Evolutionary conservation across 2,329 filamentous ascomycete genomes (phyloP), one percentile per base, ranked within the genome.

Genomic region (Alternaria sp.): DNA sequence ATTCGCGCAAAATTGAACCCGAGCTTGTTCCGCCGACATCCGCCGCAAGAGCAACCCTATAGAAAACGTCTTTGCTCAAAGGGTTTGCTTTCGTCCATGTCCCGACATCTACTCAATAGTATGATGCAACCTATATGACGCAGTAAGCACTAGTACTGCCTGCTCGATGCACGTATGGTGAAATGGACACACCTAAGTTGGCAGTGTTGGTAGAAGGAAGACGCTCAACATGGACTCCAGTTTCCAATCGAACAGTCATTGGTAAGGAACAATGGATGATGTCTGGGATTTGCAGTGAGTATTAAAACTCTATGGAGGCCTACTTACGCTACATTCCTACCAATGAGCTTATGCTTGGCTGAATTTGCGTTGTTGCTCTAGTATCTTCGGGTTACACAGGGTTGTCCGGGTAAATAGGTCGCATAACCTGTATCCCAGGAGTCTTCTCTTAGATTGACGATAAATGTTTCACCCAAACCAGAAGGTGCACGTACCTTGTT

Each of bases 361-460:
- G 5, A 5, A 1, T 9, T 10, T 9, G 9, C 17, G 49, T 33
- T 1, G 17, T 4, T 42, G 3, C 9, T 41, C 28, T 3, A 42
- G n/a, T 13, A 60, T 60, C 4, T 31, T 26, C 5, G 24, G 39
- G 28, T 63, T 56, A 17, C 4, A 52, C 42, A 5, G 21, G 14
- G 23, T 56, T 23, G 9, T n/a, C 5, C 1, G 50, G 53, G 24
- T 57, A 41, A 31, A 58, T 55, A 5, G 53, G 54, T 14, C 46
- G 54, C 11, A 34, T 26, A 13, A 58, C 42, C 2, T 17, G 28
- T 6, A 45, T 33, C 9, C 51, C 45, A 13, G n/a, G 13, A 23
- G 51, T 45, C 9, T 50, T 51, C 21, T 65, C 55, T 26, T 62
- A 70, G 10, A 66, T 36, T 36, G 11, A 65, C 17, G 34, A 62